Percentiles rank a stretch among this genome's conserved stretches.
phyloP scores from a whole-genome alignment of 2,329 filamentous ascomycete genomes.

The Alternaria postmessia region DNA sequence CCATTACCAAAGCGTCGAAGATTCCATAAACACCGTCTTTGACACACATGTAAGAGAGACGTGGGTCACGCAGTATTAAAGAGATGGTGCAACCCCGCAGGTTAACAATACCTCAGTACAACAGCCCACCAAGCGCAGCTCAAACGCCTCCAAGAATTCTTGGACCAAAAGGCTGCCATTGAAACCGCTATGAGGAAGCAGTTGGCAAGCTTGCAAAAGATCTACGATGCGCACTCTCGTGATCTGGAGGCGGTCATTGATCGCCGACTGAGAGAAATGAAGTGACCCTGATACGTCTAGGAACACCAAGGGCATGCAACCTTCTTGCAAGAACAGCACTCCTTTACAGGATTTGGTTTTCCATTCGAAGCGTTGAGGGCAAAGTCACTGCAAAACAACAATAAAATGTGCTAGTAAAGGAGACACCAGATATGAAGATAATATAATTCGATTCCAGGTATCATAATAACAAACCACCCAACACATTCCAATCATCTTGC shows the following conservation, averaged over 20 bases:
- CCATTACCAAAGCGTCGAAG: slow-evolving; percentile 16
- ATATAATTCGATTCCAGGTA: not conserved
- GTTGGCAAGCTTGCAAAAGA: slow-evolving; percentile 21
- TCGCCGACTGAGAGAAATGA: slow-evolving; percentile 30
- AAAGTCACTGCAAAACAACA: not conserved
- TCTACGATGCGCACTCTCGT: slow-evolving; percentile 32
- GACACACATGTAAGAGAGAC: slow-evolving; percentile 34
- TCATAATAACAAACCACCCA: not conserved
- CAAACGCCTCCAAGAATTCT: slow-evolving; percentile 31
- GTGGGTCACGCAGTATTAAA: slow-evolving; percentile 31
- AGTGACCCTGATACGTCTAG: slow-evolving; percentile 12
- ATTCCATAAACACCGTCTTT: slow-evolving; percentile 34
- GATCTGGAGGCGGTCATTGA: slow-evolving; percentile 34
- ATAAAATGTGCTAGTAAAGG: not conserved
- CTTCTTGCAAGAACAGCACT: not conserved
- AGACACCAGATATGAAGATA: not conserved
- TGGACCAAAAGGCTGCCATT: slow-evolving; percentile 33
- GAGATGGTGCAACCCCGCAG: not conserved
- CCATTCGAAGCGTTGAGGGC: not conserved
- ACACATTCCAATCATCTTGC: not conserved
- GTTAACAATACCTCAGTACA: slow-evolving; percentile 24
- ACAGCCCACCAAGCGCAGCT: slow-evolving; percentile 34
- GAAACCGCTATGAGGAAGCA: slow-evolving; percentile 36
- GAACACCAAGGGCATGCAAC: not conserved
- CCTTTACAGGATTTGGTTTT: not conserved